These are phyloP conservation scores for Cutaneotrichosporon sp. DNA, from an alignment of 1,284 basidiomycete genomes.

Conservation along the genomic window DNA sequence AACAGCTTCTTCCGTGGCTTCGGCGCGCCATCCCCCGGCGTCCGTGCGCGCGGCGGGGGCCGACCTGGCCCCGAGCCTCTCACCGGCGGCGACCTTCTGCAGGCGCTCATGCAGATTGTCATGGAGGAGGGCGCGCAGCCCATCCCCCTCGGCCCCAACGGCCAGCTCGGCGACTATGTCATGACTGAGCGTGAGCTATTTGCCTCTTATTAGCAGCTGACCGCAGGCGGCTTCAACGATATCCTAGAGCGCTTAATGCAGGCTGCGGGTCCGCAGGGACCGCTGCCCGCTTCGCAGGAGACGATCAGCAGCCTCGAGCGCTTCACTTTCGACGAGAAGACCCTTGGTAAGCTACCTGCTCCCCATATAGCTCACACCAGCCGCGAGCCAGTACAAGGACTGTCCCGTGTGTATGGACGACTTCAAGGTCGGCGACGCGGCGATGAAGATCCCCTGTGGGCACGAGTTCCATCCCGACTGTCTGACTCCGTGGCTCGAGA, in stretches of 20 bases:
- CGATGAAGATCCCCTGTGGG: slow-evolving; percentile 47
- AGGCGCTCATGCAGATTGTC: slow-evolving; percentile 36
- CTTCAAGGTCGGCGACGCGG: slow-evolving; percentile 43
- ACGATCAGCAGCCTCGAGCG: slow-evolving; percentile 50
- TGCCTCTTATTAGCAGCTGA: background rate
- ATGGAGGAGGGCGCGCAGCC: slow-evolving; percentile 30
- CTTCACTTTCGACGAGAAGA: slow-evolving; percentile 41
- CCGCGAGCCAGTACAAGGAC: slow-evolving; percentile 45
- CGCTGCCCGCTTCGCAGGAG: slow-evolving; percentile 45
- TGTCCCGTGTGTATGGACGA: slow-evolving; percentile 53
- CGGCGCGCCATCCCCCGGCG: slow-evolving; percentile 17
- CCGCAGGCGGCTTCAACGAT: slow-evolving; percentile 47
- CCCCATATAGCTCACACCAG: slow-evolving; percentile 22
- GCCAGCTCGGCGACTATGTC: slow-evolving; percentile 51
- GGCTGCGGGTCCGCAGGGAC: slow-evolving; percentile 50
- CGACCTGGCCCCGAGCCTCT: slow-evolving; percentile 2
- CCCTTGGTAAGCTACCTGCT: slow-evolving; percentile 32
- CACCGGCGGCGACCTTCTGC: slow-evolving; percentile 33
- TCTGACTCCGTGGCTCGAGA: slow-evolving; percentile 50
- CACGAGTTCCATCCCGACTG: slow-evolving; percentile 53
- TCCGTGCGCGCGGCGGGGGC: background rate
- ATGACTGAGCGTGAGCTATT: slow-evolving; percentile 41
- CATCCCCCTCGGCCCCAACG: slow-evolving; percentile 20
- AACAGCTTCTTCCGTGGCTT: slow-evolving; percentile 39
- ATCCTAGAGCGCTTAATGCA: slow-evolving; percentile 52